Percentiles rank a stretch among this genome's conserved stretches.
Conservation (phyloP, 2,329 filamentous ascomycete genomes). For the Penicillium polonicum region DNA sequence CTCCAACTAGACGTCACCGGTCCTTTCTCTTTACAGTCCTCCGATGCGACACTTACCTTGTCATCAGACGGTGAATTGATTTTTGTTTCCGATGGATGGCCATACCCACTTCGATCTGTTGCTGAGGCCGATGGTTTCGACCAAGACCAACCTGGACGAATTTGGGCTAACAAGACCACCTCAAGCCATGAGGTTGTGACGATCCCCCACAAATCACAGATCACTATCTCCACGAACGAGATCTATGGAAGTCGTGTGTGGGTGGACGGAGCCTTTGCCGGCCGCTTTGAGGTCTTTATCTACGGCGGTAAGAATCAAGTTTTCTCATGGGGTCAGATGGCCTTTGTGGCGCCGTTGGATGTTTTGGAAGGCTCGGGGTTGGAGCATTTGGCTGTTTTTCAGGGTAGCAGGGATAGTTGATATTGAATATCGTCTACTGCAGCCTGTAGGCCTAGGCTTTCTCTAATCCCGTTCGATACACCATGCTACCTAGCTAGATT, state of each 20-base stretch:
- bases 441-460: not conserved
- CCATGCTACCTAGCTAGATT: not conserved
- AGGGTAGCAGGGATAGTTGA: slow-evolving; percentile 1
- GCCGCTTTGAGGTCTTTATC: slow-evolving; percentile 56
- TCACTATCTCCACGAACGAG: slow-evolving; percentile 48
- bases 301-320: slow-evolving; percentile 53
- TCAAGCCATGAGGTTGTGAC: slow-evolving; percentile 47
- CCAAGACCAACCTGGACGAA: slow-evolving; percentile 49
- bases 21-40: slow-evolving; percentile 47
- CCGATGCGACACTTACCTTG: slow-evolving; percentile 46
- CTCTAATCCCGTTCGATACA: not conserved
- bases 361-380: slow-evolving; percentile 11
- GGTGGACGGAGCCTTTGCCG: slow-evolving; percentile 48
- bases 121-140: slow-evolving; percentile 48
- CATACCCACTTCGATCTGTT: slow-evolving; percentile 52
- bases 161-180: slow-evolving; percentile 51
- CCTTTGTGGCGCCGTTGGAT: slow-evolving; percentile 53
- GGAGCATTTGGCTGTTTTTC: slow-evolving; percentile 6
- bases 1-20: slow-evolving; percentile 50
- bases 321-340: slow-evolving; percentile 59
- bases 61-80: slow-evolving; percentile 36
- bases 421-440: too few relatives aligned
- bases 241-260: slow-evolving; percentile 52
- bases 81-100: slow-evolving; percentile 47
- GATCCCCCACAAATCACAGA: slow-evolving; percentile 33